Evolutionary conservation across 2,329 filamentous ascomycete genomes (phyloP).

Genomic region (Xylaria arbuscula): DNA sequence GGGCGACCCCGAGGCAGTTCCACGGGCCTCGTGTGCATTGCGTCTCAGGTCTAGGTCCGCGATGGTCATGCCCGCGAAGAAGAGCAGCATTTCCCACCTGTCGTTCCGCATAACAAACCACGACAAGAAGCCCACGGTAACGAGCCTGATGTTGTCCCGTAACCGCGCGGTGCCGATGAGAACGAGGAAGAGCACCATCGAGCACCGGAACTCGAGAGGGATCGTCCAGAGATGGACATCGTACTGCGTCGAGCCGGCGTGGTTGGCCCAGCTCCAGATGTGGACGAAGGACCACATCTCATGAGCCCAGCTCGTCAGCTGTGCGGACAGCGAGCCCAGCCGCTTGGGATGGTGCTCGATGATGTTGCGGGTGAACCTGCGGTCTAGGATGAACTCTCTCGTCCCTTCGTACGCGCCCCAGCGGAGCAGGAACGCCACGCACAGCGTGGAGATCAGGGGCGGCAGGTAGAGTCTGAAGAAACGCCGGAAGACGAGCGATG

Average conservation of each 20-base stretch:
- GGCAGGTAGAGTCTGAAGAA: slow-evolving; percentile 64
- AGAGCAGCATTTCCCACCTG: slow-evolving; percentile 67
- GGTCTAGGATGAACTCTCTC: slow-evolving; percentile 58
- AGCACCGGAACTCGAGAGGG: slow-evolving; percentile 69
- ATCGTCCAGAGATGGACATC: slow-evolving; percentile 73
- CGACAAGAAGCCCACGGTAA: slow-evolving; percentile 56
- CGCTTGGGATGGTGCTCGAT: slow-evolving; percentile 60
- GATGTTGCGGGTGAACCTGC: slow-evolving; percentile 59
- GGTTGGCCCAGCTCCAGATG: slow-evolving; percentile 62
- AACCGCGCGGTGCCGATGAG: slow-evolving; percentile 63
- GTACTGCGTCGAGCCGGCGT: slow-evolving; percentile 62
- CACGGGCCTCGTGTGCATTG: slow-evolving; percentile 53
- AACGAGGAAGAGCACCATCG: slow-evolving; percentile 66
- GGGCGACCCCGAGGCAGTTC: neutral
- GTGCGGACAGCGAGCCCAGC: slow-evolving; percentile 53
- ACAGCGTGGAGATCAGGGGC: slow-evolving; percentile 61
- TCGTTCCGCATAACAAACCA: slow-evolving; percentile 60
- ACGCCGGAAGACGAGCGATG: slow-evolving; percentile 64
- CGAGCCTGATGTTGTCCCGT: slow-evolving; percentile 56
- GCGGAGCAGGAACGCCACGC: slow-evolving; percentile 58
- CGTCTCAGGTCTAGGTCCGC: slow-evolving; percentile 66
- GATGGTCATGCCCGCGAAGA: slow-evolving; percentile 64
- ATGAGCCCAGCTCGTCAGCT: slow-evolving; percentile 59
- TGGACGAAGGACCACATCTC: slow-evolving; percentile 64
- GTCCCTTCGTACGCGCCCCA: slow-evolving; percentile 62